Percentiles rank a stretch among this genome's conserved stretches.
phyloP scores from a whole-genome alignment of 129 eudicot genomes.

The Solidago caesia region DNA sequence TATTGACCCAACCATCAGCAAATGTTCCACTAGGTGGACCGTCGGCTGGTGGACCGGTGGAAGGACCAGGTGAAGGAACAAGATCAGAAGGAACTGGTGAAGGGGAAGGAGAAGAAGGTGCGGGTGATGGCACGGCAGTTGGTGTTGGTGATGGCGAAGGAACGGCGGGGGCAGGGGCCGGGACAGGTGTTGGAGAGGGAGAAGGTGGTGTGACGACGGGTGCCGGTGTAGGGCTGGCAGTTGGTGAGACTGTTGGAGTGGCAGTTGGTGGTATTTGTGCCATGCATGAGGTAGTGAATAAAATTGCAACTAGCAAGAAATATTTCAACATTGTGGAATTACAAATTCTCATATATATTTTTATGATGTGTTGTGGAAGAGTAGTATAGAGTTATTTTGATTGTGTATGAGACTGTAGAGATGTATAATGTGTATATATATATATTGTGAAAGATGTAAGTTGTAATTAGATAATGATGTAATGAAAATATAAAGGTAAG shows the following conservation, averaged over 20 bases:
- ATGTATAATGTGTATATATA: neutral
- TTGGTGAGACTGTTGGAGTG: slow-evolving; percentile 59
- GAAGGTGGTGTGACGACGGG: slow-evolving; percentile 46
- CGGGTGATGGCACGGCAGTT: slow-evolving; percentile 20
- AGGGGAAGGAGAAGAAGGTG: slow-evolving; percentile 26
- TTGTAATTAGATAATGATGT: neutral
- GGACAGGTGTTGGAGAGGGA: slow-evolving; percentile 45
- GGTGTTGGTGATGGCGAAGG: slow-evolving; percentile 47
- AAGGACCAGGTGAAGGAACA: slow-evolving; percentile 29
- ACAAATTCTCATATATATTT: slow-evolving; percentile 20
- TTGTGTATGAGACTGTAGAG: slow-evolving; percentile 25
- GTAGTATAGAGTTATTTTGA: slow-evolving; percentile 24
- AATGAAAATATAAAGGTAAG: slow-evolving; percentile 2
- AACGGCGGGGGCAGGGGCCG: slow-evolving; percentile 34
- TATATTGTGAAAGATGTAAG: slow-evolving; percentile 18
- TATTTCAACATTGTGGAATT: slow-evolving; percentile 37
- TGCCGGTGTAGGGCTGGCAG: slow-evolving; percentile 55
- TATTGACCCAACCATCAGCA: slow-evolving; percentile 39
- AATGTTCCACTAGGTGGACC: slow-evolving; percentile 40
- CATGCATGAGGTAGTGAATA: slow-evolving; percentile 54
- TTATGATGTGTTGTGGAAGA: slow-evolving; percentile 2
- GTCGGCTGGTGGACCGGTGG: slow-evolving; percentile 35
- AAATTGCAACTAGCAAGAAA: slow-evolving; percentile 45
- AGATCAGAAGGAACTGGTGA: slow-evolving; percentile 29
- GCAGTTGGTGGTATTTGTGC: slow-evolving; percentile 67